phyloP scores from a whole-genome alignment of 768 basidiomycete species.

The Podaxis sp. region DNA sequence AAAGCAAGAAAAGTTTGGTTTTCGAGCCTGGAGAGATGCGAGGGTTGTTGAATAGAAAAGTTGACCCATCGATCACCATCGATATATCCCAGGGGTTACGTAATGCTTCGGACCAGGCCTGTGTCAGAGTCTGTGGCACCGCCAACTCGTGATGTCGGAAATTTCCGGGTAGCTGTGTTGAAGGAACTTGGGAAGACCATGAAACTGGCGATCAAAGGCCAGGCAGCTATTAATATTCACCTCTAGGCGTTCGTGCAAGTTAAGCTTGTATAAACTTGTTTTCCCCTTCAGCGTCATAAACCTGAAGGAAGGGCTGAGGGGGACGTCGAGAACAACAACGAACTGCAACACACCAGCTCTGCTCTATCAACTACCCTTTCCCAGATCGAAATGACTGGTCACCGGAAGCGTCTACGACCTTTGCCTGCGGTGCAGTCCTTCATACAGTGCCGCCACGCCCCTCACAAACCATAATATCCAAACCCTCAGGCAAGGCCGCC shows the following conservation, averaged over 20 bases:
- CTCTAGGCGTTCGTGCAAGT: neutral
- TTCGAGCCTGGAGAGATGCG: neutral
- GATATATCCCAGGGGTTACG: neutral
- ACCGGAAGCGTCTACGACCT: constrained; percentile 23
- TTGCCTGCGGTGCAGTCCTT: constrained; percentile 24
- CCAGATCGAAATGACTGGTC: constrained; percentile 27
- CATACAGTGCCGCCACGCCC: constrained; percentile 34
- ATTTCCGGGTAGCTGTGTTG: neutral
- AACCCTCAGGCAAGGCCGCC: constrained; percentile 49
- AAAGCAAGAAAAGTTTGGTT: neutral
- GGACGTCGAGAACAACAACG: constrained; percentile 23
- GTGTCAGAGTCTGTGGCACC: neutral
- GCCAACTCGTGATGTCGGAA: neutral
- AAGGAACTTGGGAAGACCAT: no score
- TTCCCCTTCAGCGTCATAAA: constrained; percentile 36
- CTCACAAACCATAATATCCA: constrained; percentile 35
- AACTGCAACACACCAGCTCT: constrained; percentile 18
- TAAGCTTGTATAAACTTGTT: constrained; percentile 1
- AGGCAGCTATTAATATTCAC: constrained; percentile 35
- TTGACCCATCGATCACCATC: neutral
- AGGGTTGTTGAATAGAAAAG: neutral
- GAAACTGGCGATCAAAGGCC: constrained; percentile 36
- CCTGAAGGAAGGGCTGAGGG: constrained; percentile 47
- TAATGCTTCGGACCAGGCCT: neutral
- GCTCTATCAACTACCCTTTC: constrained; percentile 24